Conservation (phyloP, 352 stramenopile genomes). For the Phytopythium mirpurense region DNA sequence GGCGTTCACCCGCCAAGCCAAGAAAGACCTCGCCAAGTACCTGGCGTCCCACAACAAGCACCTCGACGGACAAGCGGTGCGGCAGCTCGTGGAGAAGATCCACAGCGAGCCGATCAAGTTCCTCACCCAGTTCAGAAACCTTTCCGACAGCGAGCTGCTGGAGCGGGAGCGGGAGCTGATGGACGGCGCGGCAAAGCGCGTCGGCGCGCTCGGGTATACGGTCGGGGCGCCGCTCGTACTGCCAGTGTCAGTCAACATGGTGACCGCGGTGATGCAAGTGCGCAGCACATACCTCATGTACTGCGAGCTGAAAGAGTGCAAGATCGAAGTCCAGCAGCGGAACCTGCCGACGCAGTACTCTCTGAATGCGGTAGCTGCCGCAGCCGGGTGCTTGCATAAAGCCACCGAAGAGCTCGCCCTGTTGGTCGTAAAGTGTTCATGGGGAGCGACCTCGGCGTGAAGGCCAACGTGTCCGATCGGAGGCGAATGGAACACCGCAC, state of each 20-base stretch:
- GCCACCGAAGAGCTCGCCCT: neutral
- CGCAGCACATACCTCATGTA: neutral
- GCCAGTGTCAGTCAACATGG: neutral
- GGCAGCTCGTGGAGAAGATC: neutral
- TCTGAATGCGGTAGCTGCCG: neutral
- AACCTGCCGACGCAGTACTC: neutral
- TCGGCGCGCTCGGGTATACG: neutral
- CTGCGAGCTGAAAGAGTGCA: neutral
- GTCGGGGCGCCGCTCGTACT: too few species aligned
- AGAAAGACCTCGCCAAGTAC: neutral
- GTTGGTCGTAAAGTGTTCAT: neutral
- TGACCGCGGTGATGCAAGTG: neutral
- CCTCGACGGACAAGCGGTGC: neutral
- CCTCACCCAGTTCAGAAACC: neutral
- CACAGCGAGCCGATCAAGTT: neutral
- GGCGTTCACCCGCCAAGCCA: neutral
- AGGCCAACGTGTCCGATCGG: too few species aligned
- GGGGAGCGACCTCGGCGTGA: too few species aligned
- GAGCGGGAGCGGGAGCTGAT: neutral
- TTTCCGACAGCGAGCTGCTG: neutral
- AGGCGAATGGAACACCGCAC: too few species aligned
- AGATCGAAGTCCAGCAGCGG: neutral
- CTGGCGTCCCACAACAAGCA: neutral
- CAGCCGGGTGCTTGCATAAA: neutral
- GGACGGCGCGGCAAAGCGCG: neutral